phyloP scores from a whole-genome alignment of 306 rosid species.

The Vigna unguiculata region DNA sequence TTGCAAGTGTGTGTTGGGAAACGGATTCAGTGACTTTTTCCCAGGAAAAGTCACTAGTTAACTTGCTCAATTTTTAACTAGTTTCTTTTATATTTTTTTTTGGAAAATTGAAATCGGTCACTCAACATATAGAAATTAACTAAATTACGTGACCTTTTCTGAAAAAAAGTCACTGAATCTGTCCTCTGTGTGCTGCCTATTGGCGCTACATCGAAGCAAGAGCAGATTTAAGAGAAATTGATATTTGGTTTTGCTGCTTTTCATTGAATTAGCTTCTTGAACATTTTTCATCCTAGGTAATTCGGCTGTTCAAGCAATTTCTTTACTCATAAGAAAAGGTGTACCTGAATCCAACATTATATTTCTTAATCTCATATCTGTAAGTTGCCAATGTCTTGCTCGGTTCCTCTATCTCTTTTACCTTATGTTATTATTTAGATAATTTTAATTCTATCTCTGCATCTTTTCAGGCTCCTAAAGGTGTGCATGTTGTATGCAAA shows the following conservation, averaged over 20 bases:
- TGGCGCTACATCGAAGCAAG: background rate
- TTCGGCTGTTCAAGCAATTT: constrained; percentile 97
- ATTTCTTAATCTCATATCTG: constrained; percentile 97
- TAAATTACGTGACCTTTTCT: no score
- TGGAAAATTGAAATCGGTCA: no score
- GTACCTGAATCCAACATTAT: constrained; percentile 98
- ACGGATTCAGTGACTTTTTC: no score
- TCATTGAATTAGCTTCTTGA: constrained; percentile 12
- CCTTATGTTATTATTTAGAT: constrained; percentile 9
- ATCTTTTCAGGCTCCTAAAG: constrained; percentile 86
- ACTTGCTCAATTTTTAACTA: no score
- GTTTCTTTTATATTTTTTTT: no score
- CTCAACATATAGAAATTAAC: no score
- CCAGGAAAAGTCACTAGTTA: no score
- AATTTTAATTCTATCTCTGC: constrained; percentile 8
- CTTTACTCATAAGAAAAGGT: constrained; percentile 83
- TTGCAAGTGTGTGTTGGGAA: background rate
- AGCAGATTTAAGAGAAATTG: constrained; percentile 9
- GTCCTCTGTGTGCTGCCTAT: background rate
- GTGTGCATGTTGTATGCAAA: constrained; percentile 92
- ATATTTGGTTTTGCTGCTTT: constrained; percentile 5
- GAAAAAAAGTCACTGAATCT: no score
- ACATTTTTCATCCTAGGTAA: constrained; percentile 65
- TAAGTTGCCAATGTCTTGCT: constrained; percentile 55
- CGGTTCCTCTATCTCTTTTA: constrained; percentile 17